phyloP scores from a whole-genome alignment of 345 rosid genomes.

The Camelina neglecta region DNA sequence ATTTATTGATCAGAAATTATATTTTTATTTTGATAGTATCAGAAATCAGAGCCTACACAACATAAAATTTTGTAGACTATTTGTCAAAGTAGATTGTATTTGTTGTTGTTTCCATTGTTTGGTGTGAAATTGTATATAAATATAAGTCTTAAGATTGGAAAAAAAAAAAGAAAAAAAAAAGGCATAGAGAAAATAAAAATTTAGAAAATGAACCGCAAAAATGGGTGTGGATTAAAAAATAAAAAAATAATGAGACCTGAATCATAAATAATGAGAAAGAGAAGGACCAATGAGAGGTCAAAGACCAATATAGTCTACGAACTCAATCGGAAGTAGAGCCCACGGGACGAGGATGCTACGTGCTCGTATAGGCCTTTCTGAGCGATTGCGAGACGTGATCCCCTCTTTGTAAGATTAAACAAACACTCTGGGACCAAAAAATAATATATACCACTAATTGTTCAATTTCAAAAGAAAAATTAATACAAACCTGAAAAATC shows the following conservation, averaged over 20 bases:
- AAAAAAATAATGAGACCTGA: not conserved
- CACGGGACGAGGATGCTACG: conserved; percentile 40
- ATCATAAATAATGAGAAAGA: not conserved
- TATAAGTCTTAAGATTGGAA: not conserved
- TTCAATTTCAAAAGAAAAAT: too few relatives aligned
- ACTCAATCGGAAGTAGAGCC: conserved; percentile 25
- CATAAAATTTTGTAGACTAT: too few relatives aligned
- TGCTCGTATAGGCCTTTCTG: conserved; percentile 1
- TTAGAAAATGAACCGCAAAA: not conserved
- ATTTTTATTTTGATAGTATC: too few relatives aligned
- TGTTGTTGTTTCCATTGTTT: too few relatives aligned
- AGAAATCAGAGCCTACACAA: not conserved
- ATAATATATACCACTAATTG: not conserved
- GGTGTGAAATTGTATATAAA: too few relatives aligned
- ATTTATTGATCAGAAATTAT: too few relatives aligned
- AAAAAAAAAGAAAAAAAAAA: too few relatives aligned
- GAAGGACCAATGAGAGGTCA: conserved; percentile 31
- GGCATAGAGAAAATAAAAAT: not conserved
- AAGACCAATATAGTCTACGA: conserved; percentile 13
- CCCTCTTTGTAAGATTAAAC: conserved; percentile 16
- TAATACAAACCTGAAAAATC: not conserved
- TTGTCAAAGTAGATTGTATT: too few relatives aligned
- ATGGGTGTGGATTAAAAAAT: not conserved
- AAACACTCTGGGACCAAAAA: conserved; percentile 1
- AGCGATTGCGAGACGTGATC: conserved; percentile 36